Evolutionary conservation across 805 yeast species (phyloP).

Genomic region (Wickerhamomyces bovis): DNA sequence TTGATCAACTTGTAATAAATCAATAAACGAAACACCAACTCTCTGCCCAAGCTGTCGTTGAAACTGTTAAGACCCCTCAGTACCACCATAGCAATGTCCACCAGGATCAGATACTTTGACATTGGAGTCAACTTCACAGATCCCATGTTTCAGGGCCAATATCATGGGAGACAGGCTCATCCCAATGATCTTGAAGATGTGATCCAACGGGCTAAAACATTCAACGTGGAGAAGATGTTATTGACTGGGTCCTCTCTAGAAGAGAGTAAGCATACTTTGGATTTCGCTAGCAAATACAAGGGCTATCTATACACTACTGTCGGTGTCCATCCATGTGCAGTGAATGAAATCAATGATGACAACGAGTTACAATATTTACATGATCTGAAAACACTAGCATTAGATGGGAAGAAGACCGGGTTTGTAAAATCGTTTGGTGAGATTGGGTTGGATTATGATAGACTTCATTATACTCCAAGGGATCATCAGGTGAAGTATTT

Average conservation of each 20-base stretch:
- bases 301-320: conserved; percentile 56
- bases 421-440: conserved; percentile 85
- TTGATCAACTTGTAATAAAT: too few relatives aligned
- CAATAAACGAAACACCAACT: too few relatives aligned
- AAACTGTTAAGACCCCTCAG: neutral
- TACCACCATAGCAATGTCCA: neutral
- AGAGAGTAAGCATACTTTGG: conserved; percentile 61
- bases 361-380: conserved; percentile 35
- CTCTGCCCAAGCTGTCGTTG: neutral
- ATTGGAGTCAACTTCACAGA: conserved; percentile 81
- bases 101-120: conserved; percentile 26
- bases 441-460: conserved; percentile 90
- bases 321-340: conserved; percentile 95
- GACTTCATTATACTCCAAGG: conserved; percentile 69
- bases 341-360: conserved; percentile 40
- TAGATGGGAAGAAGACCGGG: conserved; percentile 41
- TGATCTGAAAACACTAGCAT: conserved; percentile 43
- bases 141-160: conserved; percentile 77
- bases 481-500: conserved; percentile 66
- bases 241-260: conserved; percentile 76
- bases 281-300: conserved; percentile 36
- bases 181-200: conserved; percentile 59
- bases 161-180: conserved; percentile 67
- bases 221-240: conserved; percentile 63
- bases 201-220: conserved; percentile 55